phyloP scores from a whole-genome alignment of 192 early-diverging fungal genomes.

The Entomortierella parvispora region DNA sequence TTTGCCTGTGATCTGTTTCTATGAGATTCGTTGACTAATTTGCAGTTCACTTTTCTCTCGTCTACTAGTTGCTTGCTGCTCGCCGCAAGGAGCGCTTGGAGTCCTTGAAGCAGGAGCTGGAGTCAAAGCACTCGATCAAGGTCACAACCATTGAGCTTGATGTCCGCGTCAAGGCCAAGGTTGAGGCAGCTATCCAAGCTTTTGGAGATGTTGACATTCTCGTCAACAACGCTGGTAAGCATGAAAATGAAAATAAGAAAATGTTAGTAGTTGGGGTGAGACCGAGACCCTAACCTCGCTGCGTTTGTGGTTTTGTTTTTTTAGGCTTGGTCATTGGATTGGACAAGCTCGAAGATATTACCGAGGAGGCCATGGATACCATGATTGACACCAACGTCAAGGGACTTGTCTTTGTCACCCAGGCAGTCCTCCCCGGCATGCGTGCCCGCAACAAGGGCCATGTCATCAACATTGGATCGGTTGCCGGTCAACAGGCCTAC shows the following conservation, averaged over 20 bases:
- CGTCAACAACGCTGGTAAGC: slow-evolving; percentile 87
- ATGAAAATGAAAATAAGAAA: background rate
- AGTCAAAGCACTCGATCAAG: slow-evolving; percentile 52
- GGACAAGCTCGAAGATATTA: slow-evolving; percentile 69
- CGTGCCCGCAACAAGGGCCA: slow-evolving; percentile 72
- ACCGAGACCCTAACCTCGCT: no score
- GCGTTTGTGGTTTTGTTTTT: no score
- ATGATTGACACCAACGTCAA: slow-evolving; percentile 94
- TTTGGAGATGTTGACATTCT: slow-evolving; percentile 79
- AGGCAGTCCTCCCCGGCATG: slow-evolving; percentile 86
- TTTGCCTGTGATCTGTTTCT: background rate
- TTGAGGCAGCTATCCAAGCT: slow-evolving; percentile 64
- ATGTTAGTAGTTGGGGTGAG: no score
- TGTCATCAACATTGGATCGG: slow-evolving; percentile 89
- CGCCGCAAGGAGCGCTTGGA: slow-evolving; percentile 74
- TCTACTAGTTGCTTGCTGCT: slow-evolving; percentile 66
- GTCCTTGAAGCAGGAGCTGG: slow-evolving; percentile 63
- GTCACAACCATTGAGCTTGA: slow-evolving; percentile 77
- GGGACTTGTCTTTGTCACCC: slow-evolving; percentile 81
- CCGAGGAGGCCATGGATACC: slow-evolving; percentile 69
- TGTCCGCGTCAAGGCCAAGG: slow-evolving; percentile 70
- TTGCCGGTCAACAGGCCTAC: slow-evolving; percentile 80
- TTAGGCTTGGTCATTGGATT: slow-evolving; percentile 79
- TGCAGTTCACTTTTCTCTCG: background rate
- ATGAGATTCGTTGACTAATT: background rate